Evolutionary conservation across 2,329 filamentous ascomycete genomes (phyloP).

Genomic region (Cercospora sp.): DNA sequence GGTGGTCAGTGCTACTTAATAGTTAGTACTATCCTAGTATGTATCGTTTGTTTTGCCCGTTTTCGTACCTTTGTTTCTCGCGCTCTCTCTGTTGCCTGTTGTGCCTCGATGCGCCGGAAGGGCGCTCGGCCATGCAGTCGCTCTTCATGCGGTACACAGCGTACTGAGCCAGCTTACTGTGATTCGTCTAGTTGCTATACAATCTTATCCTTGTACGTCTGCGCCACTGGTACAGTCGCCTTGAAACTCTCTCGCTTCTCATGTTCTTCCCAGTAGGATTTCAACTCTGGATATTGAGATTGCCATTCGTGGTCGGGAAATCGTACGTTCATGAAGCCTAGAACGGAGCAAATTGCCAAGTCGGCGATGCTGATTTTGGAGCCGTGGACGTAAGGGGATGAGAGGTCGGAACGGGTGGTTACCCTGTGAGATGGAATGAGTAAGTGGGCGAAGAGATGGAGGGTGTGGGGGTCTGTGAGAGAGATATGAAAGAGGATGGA

Average conservation of each 20-base stretch:
- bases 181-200: constrained; percentile 31
- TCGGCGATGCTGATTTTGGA: constrained; percentile 41
- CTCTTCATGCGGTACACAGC: neutral
- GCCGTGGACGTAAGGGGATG: constrained; percentile 35
- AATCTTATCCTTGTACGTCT: constrained; percentile 41
- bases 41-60: neutral
- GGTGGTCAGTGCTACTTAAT: neutral
- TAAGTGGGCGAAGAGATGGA: neutral
- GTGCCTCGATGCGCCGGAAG: neutral
- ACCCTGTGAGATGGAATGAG: neutral
- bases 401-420: neutral
- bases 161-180: neutral
- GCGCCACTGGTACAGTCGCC: constrained; percentile 37
- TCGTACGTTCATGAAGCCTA: constrained; percentile 40
- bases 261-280: constrained; percentile 49
- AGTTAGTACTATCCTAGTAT: neutral
- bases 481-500: neutral
- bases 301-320: constrained; percentile 41
- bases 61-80: neutral
- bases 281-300: constrained; percentile 40
- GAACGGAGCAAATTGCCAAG: constrained; percentile 39
- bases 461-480: no score
- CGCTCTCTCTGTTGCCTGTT: neutral
- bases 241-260: constrained; percentile 48
- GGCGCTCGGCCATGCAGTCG: neutral